Evolutionary conservation across 495 filamentous ascomycete species (phyloP).

Genomic region (Geopyxis carbonaria): DNA sequence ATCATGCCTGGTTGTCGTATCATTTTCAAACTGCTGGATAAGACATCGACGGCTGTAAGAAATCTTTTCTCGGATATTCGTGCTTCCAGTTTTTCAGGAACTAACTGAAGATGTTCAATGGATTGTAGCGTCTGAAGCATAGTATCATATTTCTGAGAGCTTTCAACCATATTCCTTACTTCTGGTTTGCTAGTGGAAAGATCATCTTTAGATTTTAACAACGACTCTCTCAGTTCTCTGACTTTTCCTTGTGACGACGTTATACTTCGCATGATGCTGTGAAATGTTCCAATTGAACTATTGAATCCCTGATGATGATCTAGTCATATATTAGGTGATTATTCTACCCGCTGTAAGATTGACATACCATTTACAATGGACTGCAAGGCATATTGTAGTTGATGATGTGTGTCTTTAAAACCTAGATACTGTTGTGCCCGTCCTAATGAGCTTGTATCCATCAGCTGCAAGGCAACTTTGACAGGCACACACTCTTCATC

Average conservation of each 20-base stretch:
- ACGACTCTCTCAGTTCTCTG: slow-evolving; percentile 59
- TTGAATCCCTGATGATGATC: slow-evolving; percentile 99
- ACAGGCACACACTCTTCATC: slow-evolving; percentile 76
- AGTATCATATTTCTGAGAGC: slow-evolving; percentile 79
- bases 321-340: slow-evolving; percentile 19
- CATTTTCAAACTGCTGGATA: slow-evolving; percentile 68
- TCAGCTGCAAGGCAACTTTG: slow-evolving; percentile 76
- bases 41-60: slow-evolving; percentile 73
- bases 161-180: slow-evolving; percentile 65
- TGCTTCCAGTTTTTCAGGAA: slow-evolving; percentile 84
- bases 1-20: slow-evolving; percentile 79
- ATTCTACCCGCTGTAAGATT: slow-evolving; percentile 1
- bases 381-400: slow-evolving; percentile 80
- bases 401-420: slow-evolving; percentile 62
- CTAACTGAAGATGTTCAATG: slow-evolving; percentile 75
- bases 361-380: slow-evolving; percentile 65
- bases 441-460: slow-evolving; percentile 86
- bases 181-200: slow-evolving; percentile 80
- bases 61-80: slow-evolving; percentile 93
- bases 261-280: slow-evolving; percentile 92
- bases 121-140: slow-evolving; percentile 69
- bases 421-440: slow-evolving; percentile 69
- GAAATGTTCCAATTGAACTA: slow-evolving; percentile 94
- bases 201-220: slow-evolving; percentile 64
- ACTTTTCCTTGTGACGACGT: slow-evolving; percentile 73